A percentile compares a stretch with the other conserved stretches of the same genome.
phyloP scores from a whole-genome alignment of 116 monocot species.

The Thalassia testudinum region DNA sequence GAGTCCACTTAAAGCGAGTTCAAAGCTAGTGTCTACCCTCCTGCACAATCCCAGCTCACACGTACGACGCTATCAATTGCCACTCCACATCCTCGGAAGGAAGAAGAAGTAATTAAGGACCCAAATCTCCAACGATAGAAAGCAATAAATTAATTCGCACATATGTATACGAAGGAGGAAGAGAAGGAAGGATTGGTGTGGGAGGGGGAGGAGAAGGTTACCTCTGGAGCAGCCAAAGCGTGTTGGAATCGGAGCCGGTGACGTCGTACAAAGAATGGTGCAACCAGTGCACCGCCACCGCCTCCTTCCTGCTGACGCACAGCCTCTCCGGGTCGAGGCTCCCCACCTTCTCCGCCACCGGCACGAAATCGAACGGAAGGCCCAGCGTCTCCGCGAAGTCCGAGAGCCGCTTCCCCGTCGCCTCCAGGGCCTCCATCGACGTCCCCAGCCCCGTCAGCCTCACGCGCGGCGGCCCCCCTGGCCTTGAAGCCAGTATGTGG shows the following conservation, averaged over 20 bases:
- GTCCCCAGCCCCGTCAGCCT: conserved; percentile 81
- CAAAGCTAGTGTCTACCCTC: too few species aligned
- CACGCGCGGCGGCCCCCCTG: conserved; percentile 74
- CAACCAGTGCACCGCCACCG: conserved; percentile 89
- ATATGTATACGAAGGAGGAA: too few species aligned
- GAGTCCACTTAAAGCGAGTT: too few species aligned
- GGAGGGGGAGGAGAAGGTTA: too few species aligned
- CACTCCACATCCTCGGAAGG: too few species aligned
- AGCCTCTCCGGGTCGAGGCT: conserved; percentile 73
- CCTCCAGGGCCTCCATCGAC: conserved; percentile 71
- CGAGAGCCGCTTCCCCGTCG: conserved; percentile 79
- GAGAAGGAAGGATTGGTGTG: too few species aligned
- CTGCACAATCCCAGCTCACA: too few species aligned
- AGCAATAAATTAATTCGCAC: too few species aligned
- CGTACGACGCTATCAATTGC: too few species aligned
- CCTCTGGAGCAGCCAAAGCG: conserved; percentile 89
- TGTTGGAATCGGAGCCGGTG: conserved; percentile 87
- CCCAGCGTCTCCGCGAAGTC: conserved; percentile 93
- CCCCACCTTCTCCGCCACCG: conserved; percentile 76
- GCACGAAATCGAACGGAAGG: conserved; percentile 74
- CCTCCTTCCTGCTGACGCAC: conserved; percentile 59
- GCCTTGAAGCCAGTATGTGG: conserved; percentile 80
- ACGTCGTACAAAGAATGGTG: conserved; percentile 98
- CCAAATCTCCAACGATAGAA: too few species aligned
- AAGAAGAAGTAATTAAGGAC: too few species aligned